These are phyloP conservation scores for Escallonia herrerae DNA, from an alignment of 129 eudicot species.

Conservation along the genomic window DNA sequence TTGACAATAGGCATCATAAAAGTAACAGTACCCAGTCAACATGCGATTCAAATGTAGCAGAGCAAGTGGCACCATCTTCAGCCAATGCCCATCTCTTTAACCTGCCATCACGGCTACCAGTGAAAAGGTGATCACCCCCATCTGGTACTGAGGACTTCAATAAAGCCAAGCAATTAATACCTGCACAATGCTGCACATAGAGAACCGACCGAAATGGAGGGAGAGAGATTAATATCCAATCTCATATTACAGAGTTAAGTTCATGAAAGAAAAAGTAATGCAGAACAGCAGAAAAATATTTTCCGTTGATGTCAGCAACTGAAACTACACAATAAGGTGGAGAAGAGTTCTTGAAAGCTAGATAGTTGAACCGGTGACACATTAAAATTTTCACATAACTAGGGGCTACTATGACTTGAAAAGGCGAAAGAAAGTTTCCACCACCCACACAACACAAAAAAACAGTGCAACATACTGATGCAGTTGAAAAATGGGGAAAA, in stretches of 20 bases:
- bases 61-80: conserved; percentile 68
- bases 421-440: too few species aligned
- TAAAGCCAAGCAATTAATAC: conserved; percentile 85
- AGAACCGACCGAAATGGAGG: background rate
- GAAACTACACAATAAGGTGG: background rate
- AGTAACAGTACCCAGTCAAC: conserved; percentile 72
- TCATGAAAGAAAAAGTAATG: background rate
- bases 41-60: conserved; percentile 97
- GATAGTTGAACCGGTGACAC: too few species aligned
- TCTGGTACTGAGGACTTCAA: conserved; percentile 55
- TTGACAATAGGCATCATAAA: conserved; percentile 2
- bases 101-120: conserved; percentile 96
- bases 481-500: too few species aligned
- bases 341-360: background rate
- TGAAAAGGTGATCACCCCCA: conserved; percentile 54
- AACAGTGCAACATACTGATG: too few species aligned
- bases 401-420: too few species aligned
- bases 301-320: background rate
- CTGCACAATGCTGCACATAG: conserved; percentile 81
- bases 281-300: background rate
- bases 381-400: too few species aligned
- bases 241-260: background rate
- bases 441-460: background rate
- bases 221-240: background rate
- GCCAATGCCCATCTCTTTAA: conserved; percentile 86